These are phyloP conservation scores for Patellaria atrata DNA, from an alignment of 495 filamentous ascomycete genomes.

Conservation along the genomic window DNA sequence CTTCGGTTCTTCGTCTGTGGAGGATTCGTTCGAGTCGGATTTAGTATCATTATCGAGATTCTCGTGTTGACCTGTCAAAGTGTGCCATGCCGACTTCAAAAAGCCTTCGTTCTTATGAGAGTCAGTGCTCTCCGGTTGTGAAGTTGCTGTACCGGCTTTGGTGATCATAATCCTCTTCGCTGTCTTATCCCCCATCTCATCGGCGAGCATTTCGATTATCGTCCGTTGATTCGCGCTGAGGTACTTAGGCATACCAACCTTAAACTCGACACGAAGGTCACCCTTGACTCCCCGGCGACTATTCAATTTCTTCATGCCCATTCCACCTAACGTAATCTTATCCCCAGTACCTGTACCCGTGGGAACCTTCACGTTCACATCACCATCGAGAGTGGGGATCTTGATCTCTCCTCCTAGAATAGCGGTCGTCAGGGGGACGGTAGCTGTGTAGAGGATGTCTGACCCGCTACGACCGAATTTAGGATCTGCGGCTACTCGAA, in stretches of 20 bases:
- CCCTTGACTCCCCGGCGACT: conserved; percentile 42
- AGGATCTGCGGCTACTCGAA: conserved; percentile 67
- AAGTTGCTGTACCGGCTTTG: neutral
- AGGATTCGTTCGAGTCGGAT: conserved; percentile 18
- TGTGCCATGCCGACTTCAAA: conserved; percentile 79
- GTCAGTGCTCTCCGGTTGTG: conserved; percentile 24
- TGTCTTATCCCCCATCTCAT: conserved; percentile 81
- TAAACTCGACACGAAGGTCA: conserved; percentile 87
- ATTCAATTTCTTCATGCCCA: conserved; percentile 78
- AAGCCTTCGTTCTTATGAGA: conserved; percentile 66
- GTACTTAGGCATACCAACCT: conserved; percentile 88
- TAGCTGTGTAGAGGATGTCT: conserved; percentile 83
- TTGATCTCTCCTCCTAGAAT: conserved; percentile 78
- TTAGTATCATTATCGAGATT: conserved; percentile 24
- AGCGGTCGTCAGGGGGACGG: conserved; percentile 84
- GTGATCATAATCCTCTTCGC: conserved; percentile 82
- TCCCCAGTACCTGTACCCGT: conserved; percentile 90
- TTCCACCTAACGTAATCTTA: conserved; percentile 67
- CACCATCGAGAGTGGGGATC: conserved; percentile 78
- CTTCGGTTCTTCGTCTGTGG: conserved; percentile 37
- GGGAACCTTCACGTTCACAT: conserved; percentile 74
- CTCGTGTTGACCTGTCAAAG: conserved; percentile 59
- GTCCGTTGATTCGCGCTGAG: conserved; percentile 77
- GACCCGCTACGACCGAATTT: conserved; percentile 75
- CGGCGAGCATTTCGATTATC: conserved; percentile 85